Evolutionary conservation across 2,329 filamentous ascomycete genomes (phyloP), one percentile per base, ranked within the genome.

Genomic region (Nothomitra cinnamomea): DNA sequence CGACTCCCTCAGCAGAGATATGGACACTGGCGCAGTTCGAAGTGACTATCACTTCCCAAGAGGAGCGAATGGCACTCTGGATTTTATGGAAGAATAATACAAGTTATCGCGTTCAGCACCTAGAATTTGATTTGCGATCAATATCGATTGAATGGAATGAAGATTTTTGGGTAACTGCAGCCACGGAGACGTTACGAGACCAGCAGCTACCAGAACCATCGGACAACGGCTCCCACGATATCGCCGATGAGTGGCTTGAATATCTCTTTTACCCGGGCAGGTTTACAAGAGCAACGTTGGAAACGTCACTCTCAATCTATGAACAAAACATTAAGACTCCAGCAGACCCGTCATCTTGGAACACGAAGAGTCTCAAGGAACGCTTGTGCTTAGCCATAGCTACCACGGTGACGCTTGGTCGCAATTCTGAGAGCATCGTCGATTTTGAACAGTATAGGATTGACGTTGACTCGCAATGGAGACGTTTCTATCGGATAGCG

Each of bases 21-120:
- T 92, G 86, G 86, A 88, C 79, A 40, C 70, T 92, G 59, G 80
- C 83, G 3, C 85, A 90, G 63, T 90, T 90, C 62, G 75, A 77
- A 49, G 70, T 87, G 21, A 73, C 78, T 19, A 70, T 69, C 1
- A 68, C 69, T 55, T 64, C 73, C 38, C 72, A 74, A 53, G 66
- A 69, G 6, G 76, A 71, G 51, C 69, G 67, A 17, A 75, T 79
- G 61, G 75, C 76, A 58, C 62, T 90, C 41, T 92, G 86, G 86
- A 76, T 84, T 2, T 66, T 92, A 42, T 90, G 85, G 85, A 87
- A 88, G 69, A 88, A 88, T 64, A 88, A 89, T 64, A 81, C 84
- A 60, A 79, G 81, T 2, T 88, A 87, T 62, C 76, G 83, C 56
- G 75, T 88, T 8, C 85, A 86, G 64, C 79, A 77, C 55, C 67